phyloP scores from a whole-genome alignment of 352 stramenopile genomes.

The Pythium biforme region DNA sequence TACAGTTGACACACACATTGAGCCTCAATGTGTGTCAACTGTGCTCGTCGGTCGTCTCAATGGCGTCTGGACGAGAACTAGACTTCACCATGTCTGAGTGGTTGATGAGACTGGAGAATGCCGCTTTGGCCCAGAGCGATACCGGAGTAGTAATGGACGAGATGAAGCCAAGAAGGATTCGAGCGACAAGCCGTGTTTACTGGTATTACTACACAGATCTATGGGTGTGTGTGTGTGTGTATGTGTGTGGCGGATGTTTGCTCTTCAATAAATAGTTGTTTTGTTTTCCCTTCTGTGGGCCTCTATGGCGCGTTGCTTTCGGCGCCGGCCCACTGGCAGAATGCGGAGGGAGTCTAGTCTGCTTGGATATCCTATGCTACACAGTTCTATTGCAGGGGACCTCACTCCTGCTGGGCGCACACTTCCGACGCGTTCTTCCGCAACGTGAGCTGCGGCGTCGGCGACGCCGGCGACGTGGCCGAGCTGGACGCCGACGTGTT shows the following conservation, averaged over 20 bases:
- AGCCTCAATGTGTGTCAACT: too few relatives aligned
- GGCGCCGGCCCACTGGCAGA: not conserved
- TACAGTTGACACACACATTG: too few relatives aligned
- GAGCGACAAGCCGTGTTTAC: conserved; percentile 8
- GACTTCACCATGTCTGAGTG: too few relatives aligned
- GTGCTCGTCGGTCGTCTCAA: too few relatives aligned
- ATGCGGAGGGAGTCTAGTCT: conserved; percentile 3
- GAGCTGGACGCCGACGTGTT: not conserved
- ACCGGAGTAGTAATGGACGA: not conserved
- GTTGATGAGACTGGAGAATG: too few relatives aligned
- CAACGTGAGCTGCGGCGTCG: conserved; percentile 39
- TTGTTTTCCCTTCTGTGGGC: not conserved
- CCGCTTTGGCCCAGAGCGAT: too few relatives aligned
- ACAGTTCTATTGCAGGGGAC: conserved; percentile 14
- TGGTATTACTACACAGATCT: conserved; percentile 18
- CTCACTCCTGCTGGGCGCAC: conserved; percentile 40
- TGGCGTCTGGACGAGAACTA: too few relatives aligned
- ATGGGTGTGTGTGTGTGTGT: not conserved
- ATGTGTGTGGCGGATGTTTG: not conserved
- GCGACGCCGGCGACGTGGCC: conserved; percentile 37
- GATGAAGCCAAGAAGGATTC: not conserved
- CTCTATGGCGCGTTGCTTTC: conserved; percentile 1
- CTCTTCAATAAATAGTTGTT: conserved; percentile 6
- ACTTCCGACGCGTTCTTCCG: conserved; percentile 37
- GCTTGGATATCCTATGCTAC: conserved; percentile 27